These are phyloP conservation scores for Quercus dentata DNA, from an alignment of 306 rosid genomes.

Conservation along the genomic window DNA sequence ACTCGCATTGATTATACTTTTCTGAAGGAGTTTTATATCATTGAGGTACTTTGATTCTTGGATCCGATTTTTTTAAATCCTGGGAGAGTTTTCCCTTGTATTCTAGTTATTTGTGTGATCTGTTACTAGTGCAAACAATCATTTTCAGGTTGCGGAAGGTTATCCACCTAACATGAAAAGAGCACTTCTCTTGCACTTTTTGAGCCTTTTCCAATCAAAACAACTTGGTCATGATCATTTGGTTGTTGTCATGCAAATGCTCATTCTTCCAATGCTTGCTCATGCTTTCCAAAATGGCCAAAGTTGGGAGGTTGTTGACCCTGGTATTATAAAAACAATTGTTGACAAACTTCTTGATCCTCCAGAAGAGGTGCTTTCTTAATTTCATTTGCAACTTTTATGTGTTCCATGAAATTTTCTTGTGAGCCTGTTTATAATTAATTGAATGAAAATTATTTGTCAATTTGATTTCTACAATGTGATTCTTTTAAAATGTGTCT, in stretches of 20 bases:
- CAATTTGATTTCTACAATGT: neutral
- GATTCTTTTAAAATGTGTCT: neutral
- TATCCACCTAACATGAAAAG: conserved; percentile 77
- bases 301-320: conserved; percentile 99
- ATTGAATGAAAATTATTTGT: conserved; percentile 2
- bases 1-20: conserved; percentile 91
- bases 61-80: conserved; percentile 12
- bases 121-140: neutral
- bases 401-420: conserved; percentile 1
- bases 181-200: conserved; percentile 77
- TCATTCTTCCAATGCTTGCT: conserved; percentile 97
- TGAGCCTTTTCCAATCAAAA: conserved; percentile 84
- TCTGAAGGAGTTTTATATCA: conserved; percentile 94
- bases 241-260: conserved; percentile 98
- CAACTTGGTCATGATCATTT: conserved; percentile 88
- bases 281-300: conserved; percentile 95
- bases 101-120: neutral
- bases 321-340: conserved; percentile 73
- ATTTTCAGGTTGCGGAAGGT: conserved; percentile 91
- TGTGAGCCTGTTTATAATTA: neutral
- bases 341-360: conserved; percentile 99
- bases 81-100: conserved; percentile 4
- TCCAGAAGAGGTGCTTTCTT: conserved; percentile 82
- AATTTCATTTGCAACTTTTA: neutral
- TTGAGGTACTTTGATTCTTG: conserved; percentile 63